Base-by-base conservation (phyloP, 371 early-diverging fungal species). In the Actinomortierella ambigua region DNA sequence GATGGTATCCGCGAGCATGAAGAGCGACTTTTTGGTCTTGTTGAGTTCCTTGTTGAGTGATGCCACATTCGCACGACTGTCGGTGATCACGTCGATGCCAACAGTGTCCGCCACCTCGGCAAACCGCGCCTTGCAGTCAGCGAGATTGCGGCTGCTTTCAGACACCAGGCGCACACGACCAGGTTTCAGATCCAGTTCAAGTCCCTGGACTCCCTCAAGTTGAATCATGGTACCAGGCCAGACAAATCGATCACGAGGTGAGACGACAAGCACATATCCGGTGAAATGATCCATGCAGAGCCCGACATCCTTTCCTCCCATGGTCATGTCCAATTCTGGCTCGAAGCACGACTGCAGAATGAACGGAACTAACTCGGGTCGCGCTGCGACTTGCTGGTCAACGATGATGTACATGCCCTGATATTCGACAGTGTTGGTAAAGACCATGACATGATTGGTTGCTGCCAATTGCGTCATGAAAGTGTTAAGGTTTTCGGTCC, bases 111-210 rank as follows among this genome's bases (percentile, higher is more conserved):
- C 79, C 13, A 81, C 65, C 23, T 75, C 67, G 75, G 81, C 77
- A 59, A 88, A 86, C 0, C 69, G 57, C 20, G 83, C 65, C 61
- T 84, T 85, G 54, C 83, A 83, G 0, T 75, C 65, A 18, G 70
- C 69, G 9, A 90, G 54, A 6, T 79, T 59, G 7, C 75, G 77
- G 13, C 85, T 77, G 57, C 82, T 68, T 40, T 85, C 81, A n/a
- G 91, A 84, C 3, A 91, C 83, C 24, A 93, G 57, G n/a, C 93
- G 84, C 39, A 85, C 83, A 41, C 88, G 87, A 14, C 86, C 82
- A 2, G 82, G 79, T 29, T 83, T 85, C 51, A 89, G 70, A 24
- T 87, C 87, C 8, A 89, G 65, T 29, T 83, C 82, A 62, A 84
- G 8, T 69, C 64, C 73, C 20, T 63, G 49, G 13, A 73, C 39